Conservation (phyloP, 306 rosid species). For the Pyrus pyrifolia region DNA sequence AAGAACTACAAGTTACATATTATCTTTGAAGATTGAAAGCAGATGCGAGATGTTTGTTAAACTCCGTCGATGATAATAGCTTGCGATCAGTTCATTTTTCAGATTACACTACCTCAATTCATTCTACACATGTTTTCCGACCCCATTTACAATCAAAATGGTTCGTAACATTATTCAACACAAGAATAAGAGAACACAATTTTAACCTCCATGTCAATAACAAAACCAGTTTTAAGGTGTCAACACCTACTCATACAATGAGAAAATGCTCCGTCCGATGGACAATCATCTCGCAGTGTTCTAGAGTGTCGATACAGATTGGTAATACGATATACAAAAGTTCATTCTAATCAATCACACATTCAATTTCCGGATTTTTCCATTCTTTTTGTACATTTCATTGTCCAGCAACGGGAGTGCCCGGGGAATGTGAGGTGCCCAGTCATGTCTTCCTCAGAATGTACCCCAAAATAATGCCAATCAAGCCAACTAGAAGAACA, state of each 20-base stretch:
- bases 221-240: conserved; percentile 4
- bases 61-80: too few relatives aligned
- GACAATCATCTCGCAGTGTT: conserved; percentile 29
- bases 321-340: conserved; percentile 29
- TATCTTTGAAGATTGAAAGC: neutral
- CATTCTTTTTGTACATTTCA: conserved; percentile 34
- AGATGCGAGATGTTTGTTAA: neutral
- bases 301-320: conserved; percentile 23
- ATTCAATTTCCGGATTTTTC: neutral
- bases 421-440: neutral
- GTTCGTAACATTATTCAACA: neutral
- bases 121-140: too few relatives aligned
- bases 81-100: too few relatives aligned
- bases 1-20: neutral
- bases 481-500: conserved; percentile 49
- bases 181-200: neutral
- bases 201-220: neutral
- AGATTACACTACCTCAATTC: too few relatives aligned
- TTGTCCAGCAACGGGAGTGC: neutral
- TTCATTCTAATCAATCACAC: conserved; percentile 27
- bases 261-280: conserved; percentile 12
- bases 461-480: conserved; percentile 77
- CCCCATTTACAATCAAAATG: too few relatives aligned
- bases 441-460: conserved; percentile 67
- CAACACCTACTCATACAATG: conserved; percentile 27